These are phyloP conservation scores for Cladorrhinum sp. DNA, from an alignment of 2,329 filamentous ascomycete species.

Conservation along the genomic window DNA sequence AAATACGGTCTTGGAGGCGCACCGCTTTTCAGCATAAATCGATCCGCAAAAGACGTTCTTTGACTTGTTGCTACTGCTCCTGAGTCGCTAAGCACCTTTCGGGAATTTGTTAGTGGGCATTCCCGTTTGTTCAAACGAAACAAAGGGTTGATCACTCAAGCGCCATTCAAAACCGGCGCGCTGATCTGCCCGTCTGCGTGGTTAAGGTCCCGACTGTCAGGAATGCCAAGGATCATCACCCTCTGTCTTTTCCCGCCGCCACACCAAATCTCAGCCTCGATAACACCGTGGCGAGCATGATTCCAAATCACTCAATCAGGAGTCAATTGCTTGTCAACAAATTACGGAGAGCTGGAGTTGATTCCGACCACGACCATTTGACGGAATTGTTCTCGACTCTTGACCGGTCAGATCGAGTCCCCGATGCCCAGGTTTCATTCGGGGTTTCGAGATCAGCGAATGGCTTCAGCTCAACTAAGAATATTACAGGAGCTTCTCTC, in stretches of 20 bases:
- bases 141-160: not conserved
- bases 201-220: not conserved
- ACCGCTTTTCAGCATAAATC: slow-evolving; percentile 5
- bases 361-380: not conserved
- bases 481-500: not conserved
- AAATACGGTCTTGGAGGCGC: slow-evolving; percentile 2
- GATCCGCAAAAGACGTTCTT: not conserved
- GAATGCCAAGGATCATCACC: not conserved
- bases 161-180: not conserved
- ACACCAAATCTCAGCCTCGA: not conserved
- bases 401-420: slow-evolving; percentile 1
- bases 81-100: slow-evolving; percentile 3
- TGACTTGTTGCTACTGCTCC: not conserved
- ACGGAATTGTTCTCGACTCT: not conserved
- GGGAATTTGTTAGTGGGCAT: slow-evolving; percentile 1
- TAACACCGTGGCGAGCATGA: not conserved
- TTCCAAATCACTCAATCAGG: not conserved
- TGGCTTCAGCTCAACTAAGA: not conserved
- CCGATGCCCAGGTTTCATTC: slow-evolving; percentile 6
- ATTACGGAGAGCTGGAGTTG: not conserved
- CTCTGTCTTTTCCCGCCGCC: not conserved
- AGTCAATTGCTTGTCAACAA: not conserved
- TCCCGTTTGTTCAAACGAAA: not conserved
- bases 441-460: slow-evolving; percentile 2
- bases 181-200: not conserved